These are phyloP conservation scores for Tricholoma sp. DNA, from an alignment of 768 basidiomycete species.

Conservation along the genomic window DNA sequence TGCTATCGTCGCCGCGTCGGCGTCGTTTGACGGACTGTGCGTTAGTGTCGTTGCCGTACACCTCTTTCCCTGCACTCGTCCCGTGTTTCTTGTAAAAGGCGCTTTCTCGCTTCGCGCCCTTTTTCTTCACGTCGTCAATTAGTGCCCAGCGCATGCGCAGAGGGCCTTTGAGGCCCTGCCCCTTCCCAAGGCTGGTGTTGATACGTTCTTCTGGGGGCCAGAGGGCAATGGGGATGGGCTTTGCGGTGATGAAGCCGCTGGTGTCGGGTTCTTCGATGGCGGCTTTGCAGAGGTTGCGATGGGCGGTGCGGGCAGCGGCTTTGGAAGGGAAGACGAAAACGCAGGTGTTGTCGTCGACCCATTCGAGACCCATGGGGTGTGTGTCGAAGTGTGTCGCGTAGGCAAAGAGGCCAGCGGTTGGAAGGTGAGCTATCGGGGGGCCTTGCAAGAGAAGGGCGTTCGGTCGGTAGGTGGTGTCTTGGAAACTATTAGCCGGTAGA, in stretches of 20 bases:
- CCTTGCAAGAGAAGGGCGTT: slow-evolving; percentile 75
- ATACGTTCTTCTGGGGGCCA: slow-evolving; percentile 83
- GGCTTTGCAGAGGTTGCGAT: slow-evolving; percentile 47
- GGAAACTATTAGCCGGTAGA: background rate
- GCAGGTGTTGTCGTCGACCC: slow-evolving; percentile 83
- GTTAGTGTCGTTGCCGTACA: slow-evolving; percentile 19
- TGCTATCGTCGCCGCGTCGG: slow-evolving; percentile 30
- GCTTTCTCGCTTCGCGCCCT: slow-evolving; percentile 66
- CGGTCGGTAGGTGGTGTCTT: slow-evolving; percentile 45
- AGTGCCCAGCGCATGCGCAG: slow-evolving; percentile 77
- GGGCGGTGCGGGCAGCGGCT: slow-evolving; percentile 46
- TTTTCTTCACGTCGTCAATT: slow-evolving; percentile 69
- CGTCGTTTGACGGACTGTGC: slow-evolving; percentile 27
- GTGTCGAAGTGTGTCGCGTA: slow-evolving; percentile 78
- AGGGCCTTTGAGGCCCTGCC: slow-evolving; percentile 59
- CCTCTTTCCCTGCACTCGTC: slow-evolving; percentile 55
- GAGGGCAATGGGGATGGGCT: slow-evolving; percentile 63
- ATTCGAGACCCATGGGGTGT: slow-evolving; percentile 73
- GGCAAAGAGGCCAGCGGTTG: slow-evolving; percentile 74
- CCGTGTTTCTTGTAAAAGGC: slow-evolving; percentile 80
- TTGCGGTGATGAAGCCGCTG: slow-evolving; percentile 57
- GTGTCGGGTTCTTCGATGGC: slow-evolving; percentile 46
- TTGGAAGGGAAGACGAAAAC: slow-evolving; percentile 68
- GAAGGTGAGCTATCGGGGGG: slow-evolving; percentile 65
- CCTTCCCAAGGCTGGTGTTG: slow-evolving; percentile 62